Conservation (phyloP, 2,329 filamentous ascomycete species). For the Phyllosticta citribraziliensis region DNA sequence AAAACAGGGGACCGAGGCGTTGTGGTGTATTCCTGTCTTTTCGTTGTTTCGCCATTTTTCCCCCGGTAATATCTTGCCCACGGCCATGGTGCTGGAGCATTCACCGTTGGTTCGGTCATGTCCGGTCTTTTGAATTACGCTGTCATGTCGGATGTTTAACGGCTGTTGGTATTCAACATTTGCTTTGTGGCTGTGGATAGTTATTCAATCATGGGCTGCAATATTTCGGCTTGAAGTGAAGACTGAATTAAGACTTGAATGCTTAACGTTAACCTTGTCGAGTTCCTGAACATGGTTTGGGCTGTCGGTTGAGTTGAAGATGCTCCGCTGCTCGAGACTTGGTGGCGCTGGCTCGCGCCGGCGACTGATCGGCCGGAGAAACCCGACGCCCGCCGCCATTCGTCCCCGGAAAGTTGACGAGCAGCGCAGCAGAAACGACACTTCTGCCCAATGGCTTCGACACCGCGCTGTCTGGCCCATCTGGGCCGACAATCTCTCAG, state of each 20-base stretch:
- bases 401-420: conserved; percentile 1
- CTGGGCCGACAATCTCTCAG: conserved; percentile 21
- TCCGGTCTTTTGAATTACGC: not conserved
- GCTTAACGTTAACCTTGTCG: too few species aligned
- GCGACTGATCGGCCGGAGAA: conserved; percentile 1
- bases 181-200: not conserved
- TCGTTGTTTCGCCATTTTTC: not conserved
- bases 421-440: not conserved
- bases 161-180: not conserved
- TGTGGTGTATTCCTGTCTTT: not conserved
- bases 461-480: conserved; percentile 24
- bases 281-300: too few species aligned
- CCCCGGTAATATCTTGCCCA: not conserved
- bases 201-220: not conserved
- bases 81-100: not conserved
- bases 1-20: conserved; percentile 4
- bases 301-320: too few species aligned
- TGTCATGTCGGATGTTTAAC: not conserved
- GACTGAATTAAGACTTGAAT: not conserved
- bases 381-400: not conserved
- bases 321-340: not conserved
- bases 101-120: not conserved
- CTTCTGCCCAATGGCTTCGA: conserved; percentile 23
- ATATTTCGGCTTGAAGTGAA: not conserved
- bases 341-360: not conserved